Base-by-base conservation (phyloP, 495 filamentous ascomycete genomes). In the Amphirosellinia nigrospora region DNA sequence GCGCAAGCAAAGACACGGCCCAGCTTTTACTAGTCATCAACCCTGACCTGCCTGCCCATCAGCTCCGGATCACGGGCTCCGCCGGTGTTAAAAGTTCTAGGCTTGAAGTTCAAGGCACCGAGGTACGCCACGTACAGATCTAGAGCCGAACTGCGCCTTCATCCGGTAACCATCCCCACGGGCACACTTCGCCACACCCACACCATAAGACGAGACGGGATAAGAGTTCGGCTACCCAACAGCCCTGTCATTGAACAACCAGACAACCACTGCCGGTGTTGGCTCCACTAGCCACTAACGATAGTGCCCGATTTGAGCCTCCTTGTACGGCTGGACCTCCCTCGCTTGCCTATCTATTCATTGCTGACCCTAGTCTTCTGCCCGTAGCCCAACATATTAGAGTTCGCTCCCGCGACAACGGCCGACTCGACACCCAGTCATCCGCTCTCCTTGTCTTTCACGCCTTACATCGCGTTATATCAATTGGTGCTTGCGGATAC, bases 1-100 rank as follows among this genome's bases (percentile, higher is more conserved):
- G 64, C 64, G 64, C 52, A 43, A 58, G 13, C 36, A 67, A 36
- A 34, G 38, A 67, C 50, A 41, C 52, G 13, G 48, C 16, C 64
- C 32, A 48, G 64, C 26, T 36, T 64, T 48, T 36, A n/a, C 60
- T 48, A 64, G 28, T 26, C 23, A 26, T 36, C 15, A n/a, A 46
- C 13, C 39, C 60, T 63, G 60, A 63, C 60, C 46, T 63, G 39
- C 9, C 43, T 50, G 3, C 43, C 61, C 28, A 50, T 38, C 41
- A 36, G 5, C 60, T 28, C 39, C 39, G 61, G 28, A 50, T n/a
- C 30, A 64, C 55, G 41, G 43, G 10, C 26, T 28, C 38, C 16
- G 39, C 13, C 41, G 15, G 43, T 36, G 10, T 43, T 26, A 1
- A n/a, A n/a, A 64, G 39, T 23, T 64, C 36, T 21, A 36, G 23